Evolutionary conservation across 2,329 filamentous ascomycete genomes (phyloP), one percentile per base, ranked within the genome.

Genomic region (Fusarium irregulare): DNA sequence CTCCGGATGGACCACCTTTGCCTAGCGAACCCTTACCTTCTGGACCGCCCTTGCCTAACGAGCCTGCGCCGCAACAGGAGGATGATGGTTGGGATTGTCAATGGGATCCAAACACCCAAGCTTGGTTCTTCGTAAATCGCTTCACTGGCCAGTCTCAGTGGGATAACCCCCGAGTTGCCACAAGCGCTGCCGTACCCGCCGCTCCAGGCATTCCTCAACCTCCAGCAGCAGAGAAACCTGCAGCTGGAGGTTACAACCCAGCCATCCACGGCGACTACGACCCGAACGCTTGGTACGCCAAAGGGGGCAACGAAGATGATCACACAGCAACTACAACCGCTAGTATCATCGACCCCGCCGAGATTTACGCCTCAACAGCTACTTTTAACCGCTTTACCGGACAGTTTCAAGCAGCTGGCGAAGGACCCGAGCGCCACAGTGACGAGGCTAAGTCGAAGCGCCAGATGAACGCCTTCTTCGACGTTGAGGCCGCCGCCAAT

Each of bases 231-330:
- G 79, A 81, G 65, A 78, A 60, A 55, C 82, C 73, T 47, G 82
- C 87, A 23, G 87, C 86, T 7, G 91, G 91, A 62, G 94, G 95
- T 66, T 99, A 99, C 83, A 97, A 98, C 78, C 96, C 96, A 2
- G 92, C 93, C 25, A 95, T 99, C 47, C 96, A 99, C 79, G 96
- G 96, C 73, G 92, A 94, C 82, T 99, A 98, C 83, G 96, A 99
- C 76, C 94, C 94, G 6, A 96, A 91, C 64, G 95, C 96, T n/a
- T 92, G 94, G 83, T 99, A 99, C 78, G 95, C 96, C 13, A 87
- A 92, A 77, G 83, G 84, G 8, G 54, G 30, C 47, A 78, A 85
- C 46, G 80, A 83, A 49, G 78, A 79, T 13, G 74, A 78, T 12
- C 74, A 77, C 13, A 60, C 78, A 1, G 71, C 80, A 9, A 75